Conservation (phyloP, 495 filamentous ascomycete species). For the Schizothecium vesticola region DNA sequence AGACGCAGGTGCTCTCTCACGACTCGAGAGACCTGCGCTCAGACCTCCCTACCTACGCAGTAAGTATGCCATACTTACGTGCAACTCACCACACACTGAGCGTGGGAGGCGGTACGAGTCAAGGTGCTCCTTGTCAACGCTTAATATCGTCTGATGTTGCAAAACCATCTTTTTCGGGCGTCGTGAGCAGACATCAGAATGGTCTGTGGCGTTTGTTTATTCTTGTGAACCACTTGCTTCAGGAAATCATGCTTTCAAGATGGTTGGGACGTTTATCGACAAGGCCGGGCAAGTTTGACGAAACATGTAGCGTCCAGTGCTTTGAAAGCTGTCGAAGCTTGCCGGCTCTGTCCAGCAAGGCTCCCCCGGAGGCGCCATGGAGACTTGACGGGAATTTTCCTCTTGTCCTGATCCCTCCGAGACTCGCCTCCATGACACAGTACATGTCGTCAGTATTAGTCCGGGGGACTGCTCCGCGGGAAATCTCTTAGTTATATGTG, state of each 20-base stretch:
- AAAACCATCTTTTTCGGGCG: not conserved
- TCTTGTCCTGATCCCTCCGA: not conserved
- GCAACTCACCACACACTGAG: not conserved
- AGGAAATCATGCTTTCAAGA: not conserved
- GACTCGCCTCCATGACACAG: not conserved
- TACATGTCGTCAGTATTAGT: not conserved
- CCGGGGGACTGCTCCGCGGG: not conserved
- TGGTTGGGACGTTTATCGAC: not conserved
- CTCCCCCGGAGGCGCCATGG: not conserved
- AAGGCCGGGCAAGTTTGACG: not conserved
- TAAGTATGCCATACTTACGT: not conserved
- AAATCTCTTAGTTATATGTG: accelerated
- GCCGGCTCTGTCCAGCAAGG: not conserved
- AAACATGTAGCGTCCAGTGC: not conserved
- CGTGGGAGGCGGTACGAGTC: not conserved
- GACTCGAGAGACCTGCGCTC: not conserved
- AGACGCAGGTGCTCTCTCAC: not conserved
- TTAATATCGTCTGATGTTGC: not conserved
- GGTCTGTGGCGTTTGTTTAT: not conserved
- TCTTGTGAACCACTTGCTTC: not conserved
- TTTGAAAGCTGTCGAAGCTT: not conserved
- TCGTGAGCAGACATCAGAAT: not conserved
- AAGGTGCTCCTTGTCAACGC: not conserved
- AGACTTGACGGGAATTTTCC: not conserved
- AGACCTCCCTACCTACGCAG: not conserved